phyloP scores from a whole-genome alignment of 352 stramenopile species.

The Thalassiosira exigua region DNA sequence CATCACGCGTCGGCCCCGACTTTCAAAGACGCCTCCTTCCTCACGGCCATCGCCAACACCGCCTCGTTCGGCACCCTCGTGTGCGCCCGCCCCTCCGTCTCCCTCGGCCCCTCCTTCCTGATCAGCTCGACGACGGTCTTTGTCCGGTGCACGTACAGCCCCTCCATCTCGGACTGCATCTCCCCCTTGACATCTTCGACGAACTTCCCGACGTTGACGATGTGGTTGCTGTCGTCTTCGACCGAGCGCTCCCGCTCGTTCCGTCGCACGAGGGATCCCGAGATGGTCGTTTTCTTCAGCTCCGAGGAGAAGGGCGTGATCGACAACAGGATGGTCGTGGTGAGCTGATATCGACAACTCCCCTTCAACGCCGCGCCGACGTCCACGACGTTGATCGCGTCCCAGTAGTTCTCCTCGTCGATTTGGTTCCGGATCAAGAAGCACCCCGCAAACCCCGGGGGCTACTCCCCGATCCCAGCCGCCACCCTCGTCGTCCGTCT shows the following conservation, averaged over 20 bases:
- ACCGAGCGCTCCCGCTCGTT: conserved; percentile 84
- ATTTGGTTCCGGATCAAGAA: conserved; percentile 95
- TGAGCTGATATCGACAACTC: conserved; percentile 91
- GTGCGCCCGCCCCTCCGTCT: conserved; percentile 52
- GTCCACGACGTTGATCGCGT: conserved; percentile 95
- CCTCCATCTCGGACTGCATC: conserved; percentile 91
- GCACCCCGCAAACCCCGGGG: conserved; percentile 91
- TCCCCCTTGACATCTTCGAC: conserved; percentile 96
- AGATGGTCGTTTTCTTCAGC: conserved; percentile 82
- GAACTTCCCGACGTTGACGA: conserved; percentile 94
- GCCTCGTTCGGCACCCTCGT: conserved; percentile 57
- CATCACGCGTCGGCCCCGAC: no score
- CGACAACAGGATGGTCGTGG: conserved; percentile 90
- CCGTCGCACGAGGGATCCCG: conserved; percentile 90
- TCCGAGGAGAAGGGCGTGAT: conserved; percentile 86
- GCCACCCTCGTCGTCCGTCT: conserved; percentile 85
- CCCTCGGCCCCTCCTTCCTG: conserved; percentile 59
- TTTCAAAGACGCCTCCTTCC: conserved; percentile 30
- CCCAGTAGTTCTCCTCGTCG: conserved; percentile 90
- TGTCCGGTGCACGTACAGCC: conserved; percentile 95
- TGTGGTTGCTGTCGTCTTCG: conserved; percentile 80
- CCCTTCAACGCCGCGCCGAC: conserved; percentile 75
- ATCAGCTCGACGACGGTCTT: conserved; percentile 93
- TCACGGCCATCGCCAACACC: conserved; percentile 46
- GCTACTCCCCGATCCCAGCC: conserved; percentile 39